Conservation (phyloP, 176 grass and related monocot genomes). For the Oryza glumipatula region DNA sequence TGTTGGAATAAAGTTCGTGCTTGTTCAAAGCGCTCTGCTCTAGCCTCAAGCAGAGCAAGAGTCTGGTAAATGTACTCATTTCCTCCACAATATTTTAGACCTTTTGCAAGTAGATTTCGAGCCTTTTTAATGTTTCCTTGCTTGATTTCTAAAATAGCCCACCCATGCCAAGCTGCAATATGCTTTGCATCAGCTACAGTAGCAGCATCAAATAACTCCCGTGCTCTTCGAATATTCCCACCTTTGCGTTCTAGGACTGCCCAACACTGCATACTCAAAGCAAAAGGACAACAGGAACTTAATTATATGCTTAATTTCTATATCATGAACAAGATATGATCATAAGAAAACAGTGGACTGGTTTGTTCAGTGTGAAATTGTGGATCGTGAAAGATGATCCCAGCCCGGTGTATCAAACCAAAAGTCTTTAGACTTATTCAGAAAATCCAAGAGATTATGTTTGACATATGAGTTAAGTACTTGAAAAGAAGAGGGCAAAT, state of each 20-base stretch:
- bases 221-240: conserved; percentile 81
- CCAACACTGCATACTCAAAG: conserved; percentile 79
- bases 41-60: conserved; percentile 96
- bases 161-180: conserved; percentile 92
- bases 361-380: neutral
- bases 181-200: conserved; percentile 92
- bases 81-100: conserved; percentile 84
- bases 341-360: neutral
- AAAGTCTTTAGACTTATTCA: neutral
- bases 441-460: neutral
- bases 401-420: neutral
- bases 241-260: conserved; percentile 89
- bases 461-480: neutral
- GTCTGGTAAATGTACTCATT: conserved; percentile 99
- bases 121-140: conserved; percentile 95
- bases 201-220: conserved; percentile 95
- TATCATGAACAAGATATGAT: neutral
- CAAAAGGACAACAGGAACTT: conserved; percentile 30
- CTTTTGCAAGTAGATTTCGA: conserved; percentile 91
- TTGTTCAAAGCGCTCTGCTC: conserved; percentile 75
- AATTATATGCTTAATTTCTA: conserved; percentile 16
- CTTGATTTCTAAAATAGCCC: conserved; percentile 95
- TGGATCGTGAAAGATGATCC: neutral
- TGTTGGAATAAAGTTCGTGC: conserved; percentile 84
- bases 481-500: neutral